Evolutionary conservation across 148 eudicot genomes (phyloP).

Genomic region (Mesembryanthemum crystallinum): DNA sequence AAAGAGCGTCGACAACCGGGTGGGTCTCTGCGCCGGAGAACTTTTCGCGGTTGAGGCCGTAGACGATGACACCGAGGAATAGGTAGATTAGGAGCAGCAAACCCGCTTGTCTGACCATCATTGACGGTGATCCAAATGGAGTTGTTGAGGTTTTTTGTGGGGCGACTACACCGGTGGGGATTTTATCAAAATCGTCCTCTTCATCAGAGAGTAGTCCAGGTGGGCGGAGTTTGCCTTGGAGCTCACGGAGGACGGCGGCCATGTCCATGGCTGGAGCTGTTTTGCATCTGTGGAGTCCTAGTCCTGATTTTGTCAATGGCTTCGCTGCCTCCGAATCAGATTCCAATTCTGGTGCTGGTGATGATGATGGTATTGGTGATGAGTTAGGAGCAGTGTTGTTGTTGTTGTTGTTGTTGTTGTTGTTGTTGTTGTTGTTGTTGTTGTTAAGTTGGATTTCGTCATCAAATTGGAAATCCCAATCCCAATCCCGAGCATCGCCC

Average conservation of each 20-base stretch:
- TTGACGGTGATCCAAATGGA: background rate
- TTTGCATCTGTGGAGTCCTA: constrained; percentile 35
- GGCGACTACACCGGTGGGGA: background rate
- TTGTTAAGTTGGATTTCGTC: no score
- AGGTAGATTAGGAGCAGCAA: constrained; percentile 39
- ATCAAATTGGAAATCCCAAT: no score
- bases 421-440: no score
- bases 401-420: no score
- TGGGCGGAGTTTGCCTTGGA: background rate
- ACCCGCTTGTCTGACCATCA: constrained; percentile 38
- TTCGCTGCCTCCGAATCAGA: background rate
- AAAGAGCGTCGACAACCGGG: constrained; percentile 54
- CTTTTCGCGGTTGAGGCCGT: constrained; percentile 37
- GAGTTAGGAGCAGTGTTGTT: no score
- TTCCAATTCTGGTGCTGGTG: background rate
- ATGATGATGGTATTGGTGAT: no score
- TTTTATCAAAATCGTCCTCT: no score
- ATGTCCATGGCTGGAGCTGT: constrained; percentile 52
- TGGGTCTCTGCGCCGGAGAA: constrained; percentile 51
- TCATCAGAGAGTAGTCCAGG: no score
- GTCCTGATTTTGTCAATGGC: constrained; percentile 15
- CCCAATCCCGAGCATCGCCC: no score
- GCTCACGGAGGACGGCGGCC: constrained; percentile 30
- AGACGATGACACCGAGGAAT: constrained; percentile 41
- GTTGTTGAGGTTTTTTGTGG: background rate